Base-by-base conservation (phyloP, 139 green algal species). In the Desmodesmus armatus region DNA sequence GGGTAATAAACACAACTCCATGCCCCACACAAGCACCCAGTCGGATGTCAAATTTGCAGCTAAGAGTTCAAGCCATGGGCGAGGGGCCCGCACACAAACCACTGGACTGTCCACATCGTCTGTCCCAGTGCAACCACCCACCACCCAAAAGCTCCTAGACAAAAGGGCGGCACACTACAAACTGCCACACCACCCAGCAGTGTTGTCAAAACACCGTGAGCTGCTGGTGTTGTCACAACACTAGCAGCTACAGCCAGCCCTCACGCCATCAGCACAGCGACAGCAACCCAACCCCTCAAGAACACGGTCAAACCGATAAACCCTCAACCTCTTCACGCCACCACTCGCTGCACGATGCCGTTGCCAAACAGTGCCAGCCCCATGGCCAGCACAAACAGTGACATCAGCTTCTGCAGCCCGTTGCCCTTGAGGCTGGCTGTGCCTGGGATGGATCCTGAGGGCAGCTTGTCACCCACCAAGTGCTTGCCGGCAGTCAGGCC, bases 341-440 rank as follows among this genome's bases (percentile, higher is more conserved):
- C 15, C n/a, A 84, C 63, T 0, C 78, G 41, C 63, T 84, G 78
- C 62, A 84, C 29, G 41, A 84, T 84, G 33, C 78, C 78, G 43
- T 84, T 84, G 33, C 37, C 78, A 84, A 84, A 84, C 78, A 84
- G 62, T 25, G 78, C 78, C 41, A 84, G 62, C 2, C 78, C 78
- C 63, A 84, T 53, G 2, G 31, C 60, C 62, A 84, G 43, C 78
- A 84, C 78, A 41, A 84, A 5, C 41, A 76, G 41, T 13, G 62
- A 70, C 78, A 84, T 65, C 63, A 65, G 9, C 62, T 39, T 37
- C 63, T 75, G 58, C 39, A 53, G 3, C 21, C 78, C 43, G 25
- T 25, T 31, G 43, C 5, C 25, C 21, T 33, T 69, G 51, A 33
- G 39, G 41, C 63, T 55, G 37, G 44, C 27, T 35, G 37, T 47